These are phyloP conservation scores for Besnoitia besnoiti DNA, from an alignment of 169 alveolate species.

Conservation along the genomic window DNA sequence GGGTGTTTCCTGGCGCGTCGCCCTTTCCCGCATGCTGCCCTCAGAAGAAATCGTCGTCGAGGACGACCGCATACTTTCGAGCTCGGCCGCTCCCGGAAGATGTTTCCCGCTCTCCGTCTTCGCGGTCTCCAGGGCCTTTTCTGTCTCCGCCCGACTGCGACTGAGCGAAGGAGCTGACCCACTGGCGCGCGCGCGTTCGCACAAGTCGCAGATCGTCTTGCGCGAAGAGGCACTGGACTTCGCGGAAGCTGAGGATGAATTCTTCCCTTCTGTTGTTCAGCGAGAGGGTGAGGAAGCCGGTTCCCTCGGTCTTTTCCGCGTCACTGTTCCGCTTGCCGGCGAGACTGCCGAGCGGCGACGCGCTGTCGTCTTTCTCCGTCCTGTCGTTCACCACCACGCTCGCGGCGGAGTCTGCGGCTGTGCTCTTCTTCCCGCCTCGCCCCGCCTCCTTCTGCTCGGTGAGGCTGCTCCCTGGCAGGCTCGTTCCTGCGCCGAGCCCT, in stretches of 20 bases:
- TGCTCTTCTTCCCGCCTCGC: not conserved
- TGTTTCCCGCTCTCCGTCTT: not conserved
- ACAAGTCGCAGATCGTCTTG: constrained; percentile 61
- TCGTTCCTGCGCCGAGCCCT: not conserved
- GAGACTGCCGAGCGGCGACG: not conserved
- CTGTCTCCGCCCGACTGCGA: not conserved
- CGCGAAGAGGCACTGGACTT: constrained; percentile 50
- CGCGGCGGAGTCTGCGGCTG: not conserved
- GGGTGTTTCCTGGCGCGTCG: too few species aligned
- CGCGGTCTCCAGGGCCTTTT: not conserved
- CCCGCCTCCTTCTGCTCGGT: not conserved
- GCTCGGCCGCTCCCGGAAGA: too few species aligned
- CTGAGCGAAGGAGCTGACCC: constrained; percentile 3
- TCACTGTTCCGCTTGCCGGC: too few species aligned
- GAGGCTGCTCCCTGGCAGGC: not conserved
- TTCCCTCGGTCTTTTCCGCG: not conserved
- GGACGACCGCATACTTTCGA: not conserved
- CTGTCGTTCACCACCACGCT: not conserved
- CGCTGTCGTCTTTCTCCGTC: not conserved
- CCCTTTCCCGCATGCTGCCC: too few species aligned
- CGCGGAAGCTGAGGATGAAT: constrained; percentile 35
- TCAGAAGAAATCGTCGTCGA: not conserved
- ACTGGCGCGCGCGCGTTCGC: constrained; percentile 58
- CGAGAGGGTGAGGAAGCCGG: not conserved
- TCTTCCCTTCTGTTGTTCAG: constrained; percentile 52